phyloP scores from a whole-genome alignment of 2,329 filamentous ascomycete species.

The Fusarium lateritium region DNA sequence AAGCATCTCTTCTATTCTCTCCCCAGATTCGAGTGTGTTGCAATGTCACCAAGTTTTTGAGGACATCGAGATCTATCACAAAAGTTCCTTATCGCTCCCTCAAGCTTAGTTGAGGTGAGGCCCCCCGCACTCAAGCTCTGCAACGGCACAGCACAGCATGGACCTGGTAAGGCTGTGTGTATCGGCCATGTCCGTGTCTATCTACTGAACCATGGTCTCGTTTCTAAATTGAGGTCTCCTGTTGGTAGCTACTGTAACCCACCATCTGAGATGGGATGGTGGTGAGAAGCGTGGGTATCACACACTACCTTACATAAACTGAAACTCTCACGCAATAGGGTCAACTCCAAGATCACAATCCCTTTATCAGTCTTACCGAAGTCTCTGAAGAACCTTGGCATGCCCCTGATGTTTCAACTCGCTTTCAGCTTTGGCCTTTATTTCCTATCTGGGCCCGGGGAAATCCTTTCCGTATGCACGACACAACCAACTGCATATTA shows the following conservation, averaged over 20 bases:
- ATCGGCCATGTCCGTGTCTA: conserved; percentile 29
- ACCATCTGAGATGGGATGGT: conserved; percentile 20
- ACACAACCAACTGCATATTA: conserved; percentile 36
- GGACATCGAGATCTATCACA: conserved; percentile 31
- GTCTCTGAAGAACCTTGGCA: background rate
- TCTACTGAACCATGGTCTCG: background rate
- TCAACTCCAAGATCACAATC: background rate
- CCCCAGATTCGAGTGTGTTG: background rate
- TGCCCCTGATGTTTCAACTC: conserved; percentile 13
- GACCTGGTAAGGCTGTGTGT: conserved; percentile 5
- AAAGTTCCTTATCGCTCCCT: conserved; percentile 24
- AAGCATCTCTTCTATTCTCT: background rate
- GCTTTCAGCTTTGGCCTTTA: conserved; percentile 27
- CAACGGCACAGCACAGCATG: conserved; percentile 27
- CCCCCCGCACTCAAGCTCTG: conserved; percentile 17
- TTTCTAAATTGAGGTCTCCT: background rate
- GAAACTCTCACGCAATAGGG: conserved; percentile 13
- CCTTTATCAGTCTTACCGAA: background rate
- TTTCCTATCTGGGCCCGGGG: conserved; percentile 29
- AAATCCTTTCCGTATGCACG: conserved; percentile 32
- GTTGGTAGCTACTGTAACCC: conserved; percentile 14
- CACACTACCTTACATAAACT: conserved; percentile 31
- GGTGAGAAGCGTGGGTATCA: conserved; percentile 25
- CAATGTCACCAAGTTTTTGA: conserved; percentile 1
- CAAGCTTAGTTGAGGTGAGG: conserved; percentile 6